Percentiles rank a stretch among this genome's conserved stretches.
These are phyloP conservation scores for Nemania abortiva DNA, from an alignment of 2,329 filamentous ascomycete genomes.

Conservation along the genomic window DNA sequence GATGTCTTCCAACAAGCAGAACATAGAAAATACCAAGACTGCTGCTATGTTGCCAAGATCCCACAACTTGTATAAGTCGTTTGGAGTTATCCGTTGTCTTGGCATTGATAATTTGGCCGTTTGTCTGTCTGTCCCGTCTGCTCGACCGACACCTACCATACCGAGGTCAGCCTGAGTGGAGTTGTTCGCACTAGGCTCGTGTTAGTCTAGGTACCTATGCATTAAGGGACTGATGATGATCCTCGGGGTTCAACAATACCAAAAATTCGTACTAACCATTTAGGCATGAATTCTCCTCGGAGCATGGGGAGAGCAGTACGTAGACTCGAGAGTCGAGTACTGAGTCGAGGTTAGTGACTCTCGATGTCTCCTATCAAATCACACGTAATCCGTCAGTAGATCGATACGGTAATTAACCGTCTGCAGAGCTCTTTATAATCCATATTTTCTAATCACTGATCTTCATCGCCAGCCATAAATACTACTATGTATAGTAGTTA, in stretches of 20 bases:
- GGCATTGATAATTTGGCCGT: constrained; percentile 21
- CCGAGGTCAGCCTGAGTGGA: too few relatives aligned
- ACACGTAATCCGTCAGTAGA: background rate
- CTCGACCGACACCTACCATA: background rate
- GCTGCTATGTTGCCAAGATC: background rate
- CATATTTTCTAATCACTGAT: background rate
- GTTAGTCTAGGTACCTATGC: background rate
- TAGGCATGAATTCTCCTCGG: background rate
- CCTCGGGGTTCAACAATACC: background rate
- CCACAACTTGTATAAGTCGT: background rate
- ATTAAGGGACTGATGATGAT: background rate
- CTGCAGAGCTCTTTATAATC: background rate
- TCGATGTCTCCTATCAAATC: background rate
- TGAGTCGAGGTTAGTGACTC: background rate
- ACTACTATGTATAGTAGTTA: constrained; percentile 2
- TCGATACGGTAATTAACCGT: constrained; percentile 3
- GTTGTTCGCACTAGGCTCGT: background rate
- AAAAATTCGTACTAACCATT: background rate
- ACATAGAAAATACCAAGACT: background rate
- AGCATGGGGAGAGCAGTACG: background rate
- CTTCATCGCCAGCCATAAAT: constrained; percentile 6
- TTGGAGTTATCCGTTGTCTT: constrained; percentile 15
- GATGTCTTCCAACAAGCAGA: constrained; percentile 2
- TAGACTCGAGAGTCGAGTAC: background rate
- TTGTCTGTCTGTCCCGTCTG: constrained; percentile 13